Evolutionary conservation across 2,329 filamentous ascomycete species (phyloP), one percentile per base, ranked within the genome.

Genomic region (Stagonosporopsis tanaceti): DNA sequence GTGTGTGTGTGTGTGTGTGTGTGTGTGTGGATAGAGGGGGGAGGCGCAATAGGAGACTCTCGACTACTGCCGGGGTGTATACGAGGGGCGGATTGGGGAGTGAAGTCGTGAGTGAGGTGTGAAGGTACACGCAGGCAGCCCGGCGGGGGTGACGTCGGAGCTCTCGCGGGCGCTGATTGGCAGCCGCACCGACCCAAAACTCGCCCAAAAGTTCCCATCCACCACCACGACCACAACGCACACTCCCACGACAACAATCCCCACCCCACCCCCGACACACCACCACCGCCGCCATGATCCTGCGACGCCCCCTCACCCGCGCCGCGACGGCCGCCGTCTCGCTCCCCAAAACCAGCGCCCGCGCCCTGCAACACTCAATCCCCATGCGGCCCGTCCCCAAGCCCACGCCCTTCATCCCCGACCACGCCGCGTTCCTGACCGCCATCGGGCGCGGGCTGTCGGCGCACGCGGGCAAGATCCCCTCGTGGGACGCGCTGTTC

Each of bases 401-500:
- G 24, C 90, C 93, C 0, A 96, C 90, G 35, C 91, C 92, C 1
- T 93, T 96, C 69, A 88, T 96, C 37, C 94, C 93, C 30, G 89
- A 97, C 75, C 87, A 92, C 38, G 75, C 84, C 67, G 95, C 93
- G 15, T 97, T 99, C 78, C 88, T 98, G 61, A 92, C 86, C 34
- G 83, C 97, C 58, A 97, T 98, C 78, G 95, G 95, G 67, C 93
- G 95, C 62, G 89, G 89, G 68, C 87, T 97, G 69, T 88, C 85
- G 71, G 87, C 90, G 72, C 92, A 97, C 80, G 86, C 90, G 46
- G 83, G 86, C 78, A 98, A 98, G 78, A 92, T 99, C 68, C 87
- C 91, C 2, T 89, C 90, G 11, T 98, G 95, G 95, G 90, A 95
- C 50, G 86, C 91, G 6, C 87, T 99, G 42, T 98, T 98, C 84